Conservation (phyloP, 805 yeast genomes). For the Schwanniomyces polymorphus region DNA sequence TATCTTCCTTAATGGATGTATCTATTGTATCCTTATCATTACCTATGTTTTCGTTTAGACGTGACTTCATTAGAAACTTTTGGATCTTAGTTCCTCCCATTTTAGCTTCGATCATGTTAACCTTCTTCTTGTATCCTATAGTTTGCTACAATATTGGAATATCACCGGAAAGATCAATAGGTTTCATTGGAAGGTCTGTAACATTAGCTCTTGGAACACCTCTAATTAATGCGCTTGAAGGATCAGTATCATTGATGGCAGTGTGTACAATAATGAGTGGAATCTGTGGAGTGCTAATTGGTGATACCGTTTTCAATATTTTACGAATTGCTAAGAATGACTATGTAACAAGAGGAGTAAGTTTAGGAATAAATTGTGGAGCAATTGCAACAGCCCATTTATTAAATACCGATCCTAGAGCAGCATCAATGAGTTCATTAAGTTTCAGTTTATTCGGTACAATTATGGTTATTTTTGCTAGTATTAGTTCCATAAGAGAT, state of each 20-base stretch:
- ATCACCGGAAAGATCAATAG: constrained; percentile 58
- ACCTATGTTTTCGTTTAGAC: constrained; percentile 75
- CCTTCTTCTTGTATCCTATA: constrained; percentile 71
- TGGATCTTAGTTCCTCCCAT: constrained; percentile 61
- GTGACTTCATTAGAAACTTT: constrained; percentile 60
- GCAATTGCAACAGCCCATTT: constrained; percentile 83
- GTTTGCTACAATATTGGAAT: constrained; percentile 67
- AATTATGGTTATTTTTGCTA: constrained; percentile 65
- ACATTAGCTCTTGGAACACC: constrained; percentile 83
- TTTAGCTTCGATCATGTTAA: constrained; percentile 51
- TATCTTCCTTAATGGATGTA: constrained; percentile 70
- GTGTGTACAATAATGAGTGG: constrained; percentile 79
- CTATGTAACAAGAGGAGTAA: constrained; percentile 73
- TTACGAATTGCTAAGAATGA: constrained; percentile 60
- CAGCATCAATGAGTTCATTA: constrained; percentile 75
- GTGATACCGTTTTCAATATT: constrained; percentile 51
- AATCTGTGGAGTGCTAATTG: constrained; percentile 68
- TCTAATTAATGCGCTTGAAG: constrained; percentile 62
- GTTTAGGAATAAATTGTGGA: constrained; percentile 76
- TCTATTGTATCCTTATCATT: constrained; percentile 73
- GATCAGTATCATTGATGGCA: constrained; percentile 71
- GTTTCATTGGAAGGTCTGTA: constrained; percentile 77
- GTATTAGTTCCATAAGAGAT: constrained; percentile 43
- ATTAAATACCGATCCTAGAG: constrained; percentile 68
- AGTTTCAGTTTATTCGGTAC: constrained; percentile 75